Evolutionary conservation across 148 eudicot genomes (phyloP), one percentile per base, ranked within the genome.

Genomic region (Camellia lanceoleosa): DNA sequence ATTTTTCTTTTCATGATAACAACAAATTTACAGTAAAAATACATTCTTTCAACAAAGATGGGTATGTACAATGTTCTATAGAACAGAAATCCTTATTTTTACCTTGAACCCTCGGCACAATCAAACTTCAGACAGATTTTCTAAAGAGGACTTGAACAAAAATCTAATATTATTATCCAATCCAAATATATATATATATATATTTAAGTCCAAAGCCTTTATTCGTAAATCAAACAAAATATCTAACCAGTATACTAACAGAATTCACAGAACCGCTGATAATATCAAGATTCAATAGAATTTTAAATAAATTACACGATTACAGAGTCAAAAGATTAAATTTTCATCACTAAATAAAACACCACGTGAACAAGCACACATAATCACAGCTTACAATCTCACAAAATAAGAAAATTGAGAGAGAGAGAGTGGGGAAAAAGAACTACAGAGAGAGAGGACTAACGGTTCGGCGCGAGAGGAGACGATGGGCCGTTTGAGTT

Each of bases 391-490:
- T 15, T 5, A 41, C 4, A 18, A 65, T 60, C 38, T 72, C 64
- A 2, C 46, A 60, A 77, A 47, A 20, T 56, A 71, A 56, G 10
- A 56, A 71, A 75, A 80, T 47, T 12, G 41, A 73, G 14, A 75
- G 41, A 47, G 71, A 56, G 20, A 1, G 3, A 73, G 14, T 30
- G 23, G 15, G 67, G 49, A 77, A 41, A 62, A 43, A 42, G 71
- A 60, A 38, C 42, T 9, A 23, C 72, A 65, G 62, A 51, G 63
- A 82, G 54, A 68, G 49, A 63, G 73, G 74, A 83, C 86, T 86
- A 84, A 94, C 98, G 84, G 72, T 77, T 92, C 97, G 70, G 82
- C 88, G 16, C 85, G 90, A 78, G 87, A 84, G 20, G 91, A 81
- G 58, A 79, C 84, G 41, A 86, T 76, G 68, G 98, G 89, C 38